Percentiles rank a stretch among this genome's conserved stretches.
phyloP scores from a whole-genome alignment of 768 basidiomycete species.

The Tremella fuciformis region DNA sequence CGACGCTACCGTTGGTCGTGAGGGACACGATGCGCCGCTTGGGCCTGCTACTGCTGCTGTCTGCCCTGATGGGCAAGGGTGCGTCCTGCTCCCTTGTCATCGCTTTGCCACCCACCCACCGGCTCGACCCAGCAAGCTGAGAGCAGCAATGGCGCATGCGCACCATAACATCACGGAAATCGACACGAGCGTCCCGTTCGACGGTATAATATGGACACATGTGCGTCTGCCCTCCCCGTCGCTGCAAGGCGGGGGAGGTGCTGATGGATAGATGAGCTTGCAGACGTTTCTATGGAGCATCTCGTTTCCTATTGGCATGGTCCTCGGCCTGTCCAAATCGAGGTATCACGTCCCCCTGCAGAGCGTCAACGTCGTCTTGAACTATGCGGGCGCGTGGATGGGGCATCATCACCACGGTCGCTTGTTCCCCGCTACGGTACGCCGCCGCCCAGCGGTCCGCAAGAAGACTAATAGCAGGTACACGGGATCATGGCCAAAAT shows the following conservation, averaged over 20 bases:
- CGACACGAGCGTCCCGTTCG: constrained; percentile 64
- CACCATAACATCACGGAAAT: constrained; percentile 66
- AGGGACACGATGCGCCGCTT: constrained; percentile 1
- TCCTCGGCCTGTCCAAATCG: constrained; percentile 58
- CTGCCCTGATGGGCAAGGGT: not conserved
- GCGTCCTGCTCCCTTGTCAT: not conserved
- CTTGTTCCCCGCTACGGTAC: constrained; percentile 65
- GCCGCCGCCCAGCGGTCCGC: not conserved
- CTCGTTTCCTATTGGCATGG: constrained; percentile 70
- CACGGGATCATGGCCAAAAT: not conserved
- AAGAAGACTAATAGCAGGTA: not conserved
- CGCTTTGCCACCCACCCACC: constrained; percentile 3
- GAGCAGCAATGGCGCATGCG: constrained; percentile 50
- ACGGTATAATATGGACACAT: constrained; percentile 77
- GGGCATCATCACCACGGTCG: constrained; percentile 85
- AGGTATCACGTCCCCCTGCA: constrained; percentile 89
- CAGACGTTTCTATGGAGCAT: constrained; percentile 81
- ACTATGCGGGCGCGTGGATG: constrained; percentile 69
- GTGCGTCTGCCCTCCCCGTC: constrained; percentile 19
- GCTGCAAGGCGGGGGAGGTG: not conserved
- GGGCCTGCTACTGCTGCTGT: not conserved
- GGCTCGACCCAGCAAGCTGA: not conserved
- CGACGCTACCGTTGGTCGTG: not conserved
- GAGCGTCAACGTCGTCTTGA: constrained; percentile 66
- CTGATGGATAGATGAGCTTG: constrained; percentile 58